Evolutionary conservation across 768 basidiomycete genomes (phyloP).

Genomic region (Boletales sp.): DNA sequence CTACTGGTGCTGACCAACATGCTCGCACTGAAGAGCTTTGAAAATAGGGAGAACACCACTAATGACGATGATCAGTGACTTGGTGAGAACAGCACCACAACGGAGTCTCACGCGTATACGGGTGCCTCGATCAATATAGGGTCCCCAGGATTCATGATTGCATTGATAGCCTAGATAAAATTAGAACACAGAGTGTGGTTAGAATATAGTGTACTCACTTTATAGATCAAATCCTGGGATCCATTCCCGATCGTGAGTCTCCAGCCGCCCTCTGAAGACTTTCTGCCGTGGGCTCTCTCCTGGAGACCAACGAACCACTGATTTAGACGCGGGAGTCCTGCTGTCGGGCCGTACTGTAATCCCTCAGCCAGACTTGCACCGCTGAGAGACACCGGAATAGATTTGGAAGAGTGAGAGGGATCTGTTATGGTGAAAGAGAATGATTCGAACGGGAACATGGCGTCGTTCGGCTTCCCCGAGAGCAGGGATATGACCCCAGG

Average conservation of each 20-base stretch:
- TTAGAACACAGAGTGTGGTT: constrained; percentile 4
- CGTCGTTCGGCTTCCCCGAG: constrained; percentile 88
- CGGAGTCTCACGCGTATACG: constrained; percentile 58
- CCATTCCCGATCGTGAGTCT: constrained; percentile 73
- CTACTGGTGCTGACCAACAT: constrained; percentile 45
- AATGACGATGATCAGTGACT: constrained; percentile 6
- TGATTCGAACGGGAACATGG: constrained; percentile 88
- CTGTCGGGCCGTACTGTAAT: constrained; percentile 75
- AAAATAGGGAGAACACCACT: constrained; percentile 71
- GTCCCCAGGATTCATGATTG: constrained; percentile 77
- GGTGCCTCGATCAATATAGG: constrained; percentile 79
- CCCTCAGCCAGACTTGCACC: constrained; percentile 58
- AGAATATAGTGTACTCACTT: constrained; percentile 42
- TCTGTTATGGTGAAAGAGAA: constrained; percentile 63
- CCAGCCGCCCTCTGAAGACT: constrained; percentile 60
- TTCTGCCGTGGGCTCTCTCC: constrained; percentile 61
- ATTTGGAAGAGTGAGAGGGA: constrained; percentile 41
- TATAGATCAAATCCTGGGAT: constrained; percentile 86
- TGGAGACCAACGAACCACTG: constrained; percentile 76
- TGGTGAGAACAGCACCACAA: constrained; percentile 10
- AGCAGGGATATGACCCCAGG: constrained; percentile 80
- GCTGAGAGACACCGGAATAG: constrained; percentile 51
- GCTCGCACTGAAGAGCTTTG: constrained; percentile 49
- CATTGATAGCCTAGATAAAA: constrained; percentile 55
- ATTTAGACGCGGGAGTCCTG: constrained; percentile 59